Evolutionary conservation across 768 basidiomycete species (phyloP).

Genomic region (Lactarius trivialis): DNA sequence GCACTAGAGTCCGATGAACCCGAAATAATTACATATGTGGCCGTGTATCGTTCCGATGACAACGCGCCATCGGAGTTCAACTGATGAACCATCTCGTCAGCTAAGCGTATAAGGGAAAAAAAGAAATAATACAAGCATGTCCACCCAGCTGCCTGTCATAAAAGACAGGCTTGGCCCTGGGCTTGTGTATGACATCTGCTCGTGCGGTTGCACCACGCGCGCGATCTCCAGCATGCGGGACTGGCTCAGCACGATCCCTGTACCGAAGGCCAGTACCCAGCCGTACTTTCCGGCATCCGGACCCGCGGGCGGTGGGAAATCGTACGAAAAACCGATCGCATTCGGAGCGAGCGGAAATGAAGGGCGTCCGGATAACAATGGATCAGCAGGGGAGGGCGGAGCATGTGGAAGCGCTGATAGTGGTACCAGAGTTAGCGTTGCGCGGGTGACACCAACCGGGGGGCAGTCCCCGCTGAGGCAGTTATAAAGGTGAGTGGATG

Average conservation of each 20-base stretch:
- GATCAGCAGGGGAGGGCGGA: constrained; percentile 24
- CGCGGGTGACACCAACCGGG: constrained; percentile 47
- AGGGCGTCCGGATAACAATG: constrained; percentile 35
- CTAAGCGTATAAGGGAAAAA: not conserved
- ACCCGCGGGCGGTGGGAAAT: constrained; percentile 40
- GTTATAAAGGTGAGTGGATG: constrained; percentile 42
- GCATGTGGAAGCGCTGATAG: constrained; percentile 38
- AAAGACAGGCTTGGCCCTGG: constrained; percentile 41
- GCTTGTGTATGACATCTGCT: constrained; percentile 40
- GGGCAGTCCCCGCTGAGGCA: constrained; percentile 34
- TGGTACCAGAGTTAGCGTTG: constrained; percentile 42
- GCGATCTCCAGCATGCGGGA: constrained; percentile 70
- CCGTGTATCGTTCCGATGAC: constrained; percentile 58
- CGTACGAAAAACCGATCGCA: constrained; percentile 43
- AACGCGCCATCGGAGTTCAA: constrained; percentile 42
- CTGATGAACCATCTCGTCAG: constrained; percentile 31
- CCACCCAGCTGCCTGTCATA: constrained; percentile 56
- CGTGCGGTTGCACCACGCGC: constrained; percentile 49
- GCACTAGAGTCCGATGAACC: not conserved
- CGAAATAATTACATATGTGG: constrained; percentile 50
- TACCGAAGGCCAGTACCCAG: constrained; percentile 74
- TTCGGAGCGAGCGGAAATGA: constrained; percentile 46
- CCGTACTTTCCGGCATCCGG: constrained; percentile 30
- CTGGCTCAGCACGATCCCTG: constrained; percentile 68
- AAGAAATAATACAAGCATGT: constrained; percentile 42